These are phyloP conservation scores for Camellia japonica DNA, from an alignment of 148 eudicot species.

Conservation along the genomic window DNA sequence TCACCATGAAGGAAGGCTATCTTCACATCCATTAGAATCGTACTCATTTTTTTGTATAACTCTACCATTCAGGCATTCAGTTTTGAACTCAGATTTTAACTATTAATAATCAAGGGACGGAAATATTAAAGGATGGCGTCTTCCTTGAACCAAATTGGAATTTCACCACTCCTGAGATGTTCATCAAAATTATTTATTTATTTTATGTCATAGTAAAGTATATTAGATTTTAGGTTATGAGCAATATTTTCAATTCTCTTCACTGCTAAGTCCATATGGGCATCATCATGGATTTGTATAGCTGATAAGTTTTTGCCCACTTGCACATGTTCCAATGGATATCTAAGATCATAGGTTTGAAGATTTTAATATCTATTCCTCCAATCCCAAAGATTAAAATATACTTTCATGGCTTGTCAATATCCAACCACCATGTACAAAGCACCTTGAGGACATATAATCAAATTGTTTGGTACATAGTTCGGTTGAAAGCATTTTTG, in stretches of 20 bases:
- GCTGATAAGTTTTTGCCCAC: no score
- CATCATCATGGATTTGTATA: background rate
- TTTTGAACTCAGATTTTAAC: no score
- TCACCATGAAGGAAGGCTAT: no score
- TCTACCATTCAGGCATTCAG: no score
- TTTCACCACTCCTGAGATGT: background rate
- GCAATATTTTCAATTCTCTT: background rate
- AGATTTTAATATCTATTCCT: background rate
- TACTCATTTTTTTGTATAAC: no score
- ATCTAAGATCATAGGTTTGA: background rate
- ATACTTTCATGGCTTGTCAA: background rate
- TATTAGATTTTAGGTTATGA: background rate
- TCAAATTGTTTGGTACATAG: background rate
- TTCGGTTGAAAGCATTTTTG: background rate
- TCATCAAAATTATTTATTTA: background rate
- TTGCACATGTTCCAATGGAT: background rate
- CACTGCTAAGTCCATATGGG: background rate
- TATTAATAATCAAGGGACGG: background rate
- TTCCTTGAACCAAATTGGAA: conserved; percentile 3
- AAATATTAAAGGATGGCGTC: background rate
- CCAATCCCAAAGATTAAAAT: background rate
- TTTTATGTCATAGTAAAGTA: no score
- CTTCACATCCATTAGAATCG: no score
- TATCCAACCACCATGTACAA: background rate
- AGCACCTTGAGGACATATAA: background rate